Evolutionary conservation across 139 green algal genomes (phyloP), one percentile per base, ranked within the genome.

Genomic region (Dunaliella primolecta): DNA sequence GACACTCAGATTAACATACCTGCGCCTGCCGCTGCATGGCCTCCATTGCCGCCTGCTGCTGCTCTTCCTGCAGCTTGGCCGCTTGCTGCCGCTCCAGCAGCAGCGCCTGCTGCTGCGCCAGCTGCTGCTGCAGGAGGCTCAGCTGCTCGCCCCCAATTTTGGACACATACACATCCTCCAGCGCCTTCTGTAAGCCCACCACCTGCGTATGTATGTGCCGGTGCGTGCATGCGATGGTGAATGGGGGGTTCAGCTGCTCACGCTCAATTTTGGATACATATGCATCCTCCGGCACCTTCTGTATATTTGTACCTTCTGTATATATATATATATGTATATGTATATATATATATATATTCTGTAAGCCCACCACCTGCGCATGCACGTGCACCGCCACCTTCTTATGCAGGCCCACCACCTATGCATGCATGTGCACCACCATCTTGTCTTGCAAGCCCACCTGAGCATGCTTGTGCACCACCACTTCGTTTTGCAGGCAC

Each of bases 101-200:
- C n/a, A 33, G n/a, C 21, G 75, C 75, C 21, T 80, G 75, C 75
- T 80, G 75, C 75, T 80, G n/a, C 2, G 75, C 75, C 75, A 80
- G 75, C 75, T 80, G 75, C 75, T 80, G 75, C 75, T 80, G 75
- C 75, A 80, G 75, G 11, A 80, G 75, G 2, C 24, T 11, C 75
- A 36, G 32, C 33, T 80, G 75, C 75, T 80, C 75, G 30, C 75
- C 33, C 29, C 75, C 75, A 21, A 80, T 80, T 32, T 33, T 32
- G 7, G 75, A 38, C n/a, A 80, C 30, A 36, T 80, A 80, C 75
- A 80, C 75, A 36, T 80, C 75, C 30, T 80, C 75, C 29, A 80
- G 75, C n/a, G 33, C 75, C 75, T 80, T 80, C 33, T 80, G 75
- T 2, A 80, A n/a, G 29, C 75, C 75, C 27, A n/a, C 75, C 24